A percentile compares a stretch with the other conserved stretches of the same genome.
Conservation (phyloP, 106 monocot genomes). For the Acorus gramineus region DNA sequence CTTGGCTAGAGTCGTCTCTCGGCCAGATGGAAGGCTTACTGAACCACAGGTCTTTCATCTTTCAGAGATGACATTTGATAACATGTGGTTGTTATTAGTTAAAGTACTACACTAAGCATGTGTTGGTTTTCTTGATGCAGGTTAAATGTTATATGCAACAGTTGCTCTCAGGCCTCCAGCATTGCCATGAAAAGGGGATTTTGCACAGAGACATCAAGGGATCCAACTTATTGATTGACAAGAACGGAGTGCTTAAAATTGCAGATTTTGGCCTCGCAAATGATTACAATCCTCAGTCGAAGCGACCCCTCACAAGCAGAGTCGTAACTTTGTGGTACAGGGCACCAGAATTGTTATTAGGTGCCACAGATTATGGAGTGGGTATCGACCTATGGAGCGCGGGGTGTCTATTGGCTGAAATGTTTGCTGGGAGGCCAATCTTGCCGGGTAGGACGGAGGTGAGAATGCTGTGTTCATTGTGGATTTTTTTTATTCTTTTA, state of each 20-base stretch:
- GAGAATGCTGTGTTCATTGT: neutral
- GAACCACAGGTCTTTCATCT: conserved; percentile 24
- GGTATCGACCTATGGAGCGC: conserved; percentile 28
- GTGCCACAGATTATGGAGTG: conserved; percentile 30
- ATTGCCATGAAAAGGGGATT: conserved; percentile 38
- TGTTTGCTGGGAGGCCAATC: conserved; percentile 23
- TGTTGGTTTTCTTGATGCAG: conserved; percentile 3
- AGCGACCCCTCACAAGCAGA: conserved; percentile 24
- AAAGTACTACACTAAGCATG: too few species aligned
- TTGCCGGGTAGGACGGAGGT: conserved; percentile 28
- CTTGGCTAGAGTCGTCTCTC: conserved; percentile 26
- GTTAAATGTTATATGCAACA: conserved; percentile 37
- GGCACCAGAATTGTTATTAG: conserved; percentile 28
- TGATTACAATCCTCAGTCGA: conserved; percentile 13
- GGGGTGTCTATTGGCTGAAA: conserved; percentile 27
- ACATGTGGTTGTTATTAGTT: too few species aligned
- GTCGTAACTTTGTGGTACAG: conserved; percentile 35
- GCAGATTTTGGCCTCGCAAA: conserved; percentile 33
- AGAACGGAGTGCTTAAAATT: conserved; percentile 29
- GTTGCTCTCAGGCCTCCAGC: conserved; percentile 32
- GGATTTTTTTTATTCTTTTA: neutral
- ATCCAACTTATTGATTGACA: conserved; percentile 34
- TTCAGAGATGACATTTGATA: too few species aligned
- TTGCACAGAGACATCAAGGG: conserved; percentile 38
- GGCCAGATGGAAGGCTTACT: conserved; percentile 12